Evolutionary conservation across 148 eudicot species (phyloP), one percentile per base, ranked within the genome.

Genomic region (Arbutus unedo): DNA sequence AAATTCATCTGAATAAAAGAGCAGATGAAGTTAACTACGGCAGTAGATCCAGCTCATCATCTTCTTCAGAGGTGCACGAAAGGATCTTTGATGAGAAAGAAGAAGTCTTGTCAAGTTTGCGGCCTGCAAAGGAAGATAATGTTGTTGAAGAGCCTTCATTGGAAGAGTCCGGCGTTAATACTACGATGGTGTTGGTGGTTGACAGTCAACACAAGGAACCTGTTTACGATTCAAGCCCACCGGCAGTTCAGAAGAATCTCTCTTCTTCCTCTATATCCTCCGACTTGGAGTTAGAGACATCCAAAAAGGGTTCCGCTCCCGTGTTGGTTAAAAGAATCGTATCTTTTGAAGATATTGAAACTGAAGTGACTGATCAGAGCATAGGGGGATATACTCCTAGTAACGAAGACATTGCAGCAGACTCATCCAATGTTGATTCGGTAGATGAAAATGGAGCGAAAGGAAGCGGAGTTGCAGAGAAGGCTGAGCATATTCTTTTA

Each of bases 171-270:
- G 87, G 84, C 82, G 31, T 43, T 41, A 79, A 82, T 47, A 80
- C 62, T 51, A 47, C 83, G 0, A 80, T 79, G 51, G 16, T 38
- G 5, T 81, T 77, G 67, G 83, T 79, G 75, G 90, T 60, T 59
- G 89, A 89, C 2, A 79, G 25, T 81, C 81, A 50, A 83, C 87
- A 71, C 4, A 82, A 79, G 70, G 91, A 90, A 53, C 98, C 97
- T 62, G 90, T 94, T 67, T 96, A 89, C 75, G 98, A 96, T 83
- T 80, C 88, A n/a, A 94, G 97, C 82, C 98, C 99, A 23, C 82
- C 87, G 6, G 78, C 84, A 74, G 51, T 72, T 23, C 87, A 81
- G 8, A 86, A 89, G 80, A 85, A 56, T 80, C 77, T 81, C n/a
- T 82, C 88, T 70, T 84, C 84, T 41, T 77, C 87, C 45, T 81